A percentile compares a stretch with the other conserved stretches of the same genome.
phyloP scores from a whole-genome alignment of 2,329 filamentous ascomycete species.

The Lachnellula arida region DNA sequence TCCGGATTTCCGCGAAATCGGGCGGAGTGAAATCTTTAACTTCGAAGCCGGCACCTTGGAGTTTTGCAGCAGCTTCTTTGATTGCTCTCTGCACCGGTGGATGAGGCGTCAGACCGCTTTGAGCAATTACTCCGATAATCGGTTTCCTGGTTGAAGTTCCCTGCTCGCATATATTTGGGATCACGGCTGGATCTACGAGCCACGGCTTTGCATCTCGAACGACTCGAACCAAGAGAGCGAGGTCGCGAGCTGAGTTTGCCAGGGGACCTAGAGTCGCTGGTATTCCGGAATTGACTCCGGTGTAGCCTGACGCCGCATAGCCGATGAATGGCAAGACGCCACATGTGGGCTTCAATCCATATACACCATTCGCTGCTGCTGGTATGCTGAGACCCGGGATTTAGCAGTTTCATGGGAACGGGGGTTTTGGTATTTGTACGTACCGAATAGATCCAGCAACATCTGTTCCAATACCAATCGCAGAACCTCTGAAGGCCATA shows the following conservation, averaged over 20 bases:
- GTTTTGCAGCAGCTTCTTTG: slow-evolving; percentile 26
- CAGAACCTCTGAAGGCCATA: slow-evolving; percentile 64
- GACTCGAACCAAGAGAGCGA: slow-evolving; percentile 74
- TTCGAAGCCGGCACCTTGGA: slow-evolving; percentile 28
- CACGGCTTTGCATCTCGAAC: slow-evolving; percentile 77
- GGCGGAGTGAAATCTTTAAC: slow-evolving; percentile 31
- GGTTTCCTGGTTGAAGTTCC: slow-evolving; percentile 20
- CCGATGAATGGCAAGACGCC: slow-evolving; percentile 32
- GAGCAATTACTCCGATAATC: slow-evolving; percentile 29
- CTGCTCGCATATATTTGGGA: slow-evolving; percentile 19
- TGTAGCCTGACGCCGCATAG: slow-evolving; percentile 24
- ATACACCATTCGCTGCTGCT: slow-evolving; percentile 31
- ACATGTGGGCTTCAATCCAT: slow-evolving; percentile 30
- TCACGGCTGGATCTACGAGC: slow-evolving; percentile 41
- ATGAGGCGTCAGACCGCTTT: slow-evolving; percentile 30
- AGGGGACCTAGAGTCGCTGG: slow-evolving; percentile 85
- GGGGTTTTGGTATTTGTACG: slow-evolving; percentile 47
- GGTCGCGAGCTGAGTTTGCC: slow-evolving; percentile 73
- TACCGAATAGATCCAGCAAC: slow-evolving; percentile 81
- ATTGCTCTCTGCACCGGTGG: slow-evolving; percentile 30
- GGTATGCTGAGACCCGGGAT: slow-evolving; percentile 52
- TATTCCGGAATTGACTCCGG: slow-evolving; percentile 66
- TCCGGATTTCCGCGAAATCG: slow-evolving; percentile 30
- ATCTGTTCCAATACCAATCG: slow-evolving; percentile 84
- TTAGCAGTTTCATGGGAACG: slow-evolving; percentile 74